Percentiles rank a stretch among this genome's conserved stretches.
Conservation (phyloP, 2,329 filamentous ascomycete species). For the Boeremia exigua region DNA sequence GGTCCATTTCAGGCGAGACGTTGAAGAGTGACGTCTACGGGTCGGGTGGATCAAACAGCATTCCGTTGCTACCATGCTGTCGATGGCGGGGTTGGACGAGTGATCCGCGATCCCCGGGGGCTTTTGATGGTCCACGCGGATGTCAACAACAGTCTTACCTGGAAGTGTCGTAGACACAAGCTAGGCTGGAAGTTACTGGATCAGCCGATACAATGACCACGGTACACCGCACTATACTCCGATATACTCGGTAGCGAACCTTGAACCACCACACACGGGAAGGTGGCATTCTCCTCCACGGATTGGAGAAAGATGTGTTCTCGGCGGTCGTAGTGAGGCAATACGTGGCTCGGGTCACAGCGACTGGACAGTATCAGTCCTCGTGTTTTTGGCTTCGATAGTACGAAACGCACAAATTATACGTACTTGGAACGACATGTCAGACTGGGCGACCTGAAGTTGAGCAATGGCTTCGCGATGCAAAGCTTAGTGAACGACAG, state of each 20-base stretch:
- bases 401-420: too few relatives aligned
- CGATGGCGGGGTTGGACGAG: not conserved
- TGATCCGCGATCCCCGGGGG: not conserved
- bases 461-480: not conserved
- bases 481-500: not conserved
- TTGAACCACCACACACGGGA: not conserved
- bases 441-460: not conserved
- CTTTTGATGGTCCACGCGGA: not conserved
- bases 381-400: too few relatives aligned
- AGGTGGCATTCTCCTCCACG: too few relatives aligned
- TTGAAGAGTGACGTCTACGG: too few relatives aligned
- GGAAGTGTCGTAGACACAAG: not conserved
- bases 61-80: not conserved
- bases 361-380: too few relatives aligned
- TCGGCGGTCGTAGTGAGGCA: too few relatives aligned
- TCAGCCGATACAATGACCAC: not conserved
- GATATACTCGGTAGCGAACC: not conserved
- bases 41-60: not conserved
- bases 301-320: too few relatives aligned
- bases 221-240: not conserved
- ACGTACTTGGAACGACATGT: not conserved
- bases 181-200: slow-evolving; percentile 1
- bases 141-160: not conserved
- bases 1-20: too few relatives aligned
- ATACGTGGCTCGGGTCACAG: too few relatives aligned